Percentiles rank a stretch among this genome's conserved stretches.
phyloP scores from a whole-genome alignment of 441 rosid species.

The Dalechampia spathulata region DNA sequence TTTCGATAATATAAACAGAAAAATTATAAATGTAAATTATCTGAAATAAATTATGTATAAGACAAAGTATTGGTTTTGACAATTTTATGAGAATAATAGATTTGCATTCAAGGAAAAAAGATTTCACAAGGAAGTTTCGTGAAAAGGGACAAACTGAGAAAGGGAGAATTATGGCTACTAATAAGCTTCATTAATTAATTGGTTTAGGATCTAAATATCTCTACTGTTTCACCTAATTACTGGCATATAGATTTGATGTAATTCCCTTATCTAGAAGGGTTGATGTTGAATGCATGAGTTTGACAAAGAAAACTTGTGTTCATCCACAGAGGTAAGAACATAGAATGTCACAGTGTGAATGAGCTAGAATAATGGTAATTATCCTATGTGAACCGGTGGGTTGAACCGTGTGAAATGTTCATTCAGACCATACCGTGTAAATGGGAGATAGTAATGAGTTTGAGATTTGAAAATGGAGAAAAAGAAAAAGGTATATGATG shows the following conservation, averaged over 20 bases:
- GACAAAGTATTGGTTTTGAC: too few relatives aligned
- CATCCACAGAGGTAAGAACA: not conserved
- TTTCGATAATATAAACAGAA: too few relatives aligned
- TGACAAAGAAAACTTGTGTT: conserved; percentile 8
- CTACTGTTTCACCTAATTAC: conserved; percentile 25
- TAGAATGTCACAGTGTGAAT: conserved; percentile 11
- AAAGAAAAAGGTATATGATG: conserved; percentile 5
- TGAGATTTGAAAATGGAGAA: conserved; percentile 11
- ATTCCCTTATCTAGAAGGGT: conserved; percentile 3
- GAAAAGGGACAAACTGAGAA: too few relatives aligned
- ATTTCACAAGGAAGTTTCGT: too few relatives aligned
- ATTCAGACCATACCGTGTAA: too few relatives aligned
- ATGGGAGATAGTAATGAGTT: conserved; percentile 4
- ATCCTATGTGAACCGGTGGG: conserved; percentile 10
- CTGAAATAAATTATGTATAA: too few relatives aligned
- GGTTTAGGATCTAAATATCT: not conserved
- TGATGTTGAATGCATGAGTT: conserved; percentile 11
- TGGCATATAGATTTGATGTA: conserved; percentile 19
- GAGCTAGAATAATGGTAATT: too few relatives aligned
- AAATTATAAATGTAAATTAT: too few relatives aligned
- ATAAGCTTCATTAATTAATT: not conserved
- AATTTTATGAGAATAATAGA: too few relatives aligned
- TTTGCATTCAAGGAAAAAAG: too few relatives aligned
- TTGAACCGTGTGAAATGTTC: not conserved
- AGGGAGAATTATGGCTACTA: too few relatives aligned